A percentile compares a stretch with the other conserved stretches of the same genome.
Evolutionary conservation across 1,284 basidiomycete genomes (phyloP).

Genomic region (Bjerkandera adusta): DNA sequence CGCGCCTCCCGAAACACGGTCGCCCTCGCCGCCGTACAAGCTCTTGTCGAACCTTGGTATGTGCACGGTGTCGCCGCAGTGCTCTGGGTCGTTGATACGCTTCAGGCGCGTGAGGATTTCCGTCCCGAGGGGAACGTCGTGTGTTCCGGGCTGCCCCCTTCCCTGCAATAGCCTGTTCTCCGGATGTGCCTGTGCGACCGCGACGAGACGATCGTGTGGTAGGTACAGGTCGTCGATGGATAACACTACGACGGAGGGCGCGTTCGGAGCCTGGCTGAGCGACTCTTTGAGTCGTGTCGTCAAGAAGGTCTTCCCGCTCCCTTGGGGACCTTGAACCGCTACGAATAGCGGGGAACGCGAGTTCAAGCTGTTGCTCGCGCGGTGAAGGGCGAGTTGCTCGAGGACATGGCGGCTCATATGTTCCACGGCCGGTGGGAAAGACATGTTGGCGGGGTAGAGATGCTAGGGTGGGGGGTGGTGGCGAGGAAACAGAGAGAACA

Average conservation of each 20-base stretch:
- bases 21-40: constrained; percentile 75
- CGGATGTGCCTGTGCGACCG: constrained; percentile 53
- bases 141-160: constrained; percentile 85
- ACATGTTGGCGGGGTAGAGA: constrained; percentile 17
- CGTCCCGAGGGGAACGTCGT: constrained; percentile 70
- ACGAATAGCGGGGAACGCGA: constrained; percentile 58
- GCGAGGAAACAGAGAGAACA: no score
- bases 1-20: constrained; percentile 53
- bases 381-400: constrained; percentile 31
- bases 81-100: constrained; percentile 35
- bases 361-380: constrained; percentile 18
- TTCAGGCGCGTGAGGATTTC: constrained; percentile 51
- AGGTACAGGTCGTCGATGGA: constrained; percentile 90
- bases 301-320: constrained; percentile 79
- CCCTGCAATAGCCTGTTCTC: constrained; percentile 70
- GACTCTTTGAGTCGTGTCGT: constrained; percentile 51
- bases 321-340: constrained; percentile 86
- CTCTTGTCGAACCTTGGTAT: constrained; percentile 91
- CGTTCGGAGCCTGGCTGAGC: constrained; percentile 48
- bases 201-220: constrained; percentile 54
- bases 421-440: constrained; percentile 29
- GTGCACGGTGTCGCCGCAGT: constrained; percentile 35
- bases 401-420: constrained; percentile 46
- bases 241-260: constrained; percentile 61
- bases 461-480: no score